phyloP scores from a whole-genome alignment of 2,329 filamentous ascomycete species.

The Colletotrichum acutatum region DNA sequence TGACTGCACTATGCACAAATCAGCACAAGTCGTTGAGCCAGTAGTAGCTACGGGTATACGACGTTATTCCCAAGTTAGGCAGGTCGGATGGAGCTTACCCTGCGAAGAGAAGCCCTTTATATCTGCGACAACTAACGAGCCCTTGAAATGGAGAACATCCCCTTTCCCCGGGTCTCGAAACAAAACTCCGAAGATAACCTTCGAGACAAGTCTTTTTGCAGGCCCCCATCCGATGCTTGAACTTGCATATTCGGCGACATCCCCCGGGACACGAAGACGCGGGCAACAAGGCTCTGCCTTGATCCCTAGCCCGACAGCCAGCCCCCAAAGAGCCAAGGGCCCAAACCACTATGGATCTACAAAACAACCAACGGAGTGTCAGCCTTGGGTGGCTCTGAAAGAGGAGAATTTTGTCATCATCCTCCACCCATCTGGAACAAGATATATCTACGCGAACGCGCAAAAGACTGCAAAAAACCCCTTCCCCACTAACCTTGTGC shows the following conservation, averaged over 20 bases:
- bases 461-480: neutral
- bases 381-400: constrained; percentile 9
- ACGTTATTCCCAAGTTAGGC: constrained; percentile 19
- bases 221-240: constrained; percentile 16
- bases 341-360: constrained; percentile 1
- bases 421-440: constrained; percentile 27
- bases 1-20: neutral
- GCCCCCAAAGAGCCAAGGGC: neutral
- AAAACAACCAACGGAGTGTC: constrained; percentile 2
- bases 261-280: neutral
- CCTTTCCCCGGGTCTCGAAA: constrained; percentile 10
- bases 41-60: neutral
- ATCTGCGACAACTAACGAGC: constrained; percentile 28
- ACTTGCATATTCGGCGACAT: constrained; percentile 19
- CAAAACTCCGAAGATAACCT: constrained; percentile 33
- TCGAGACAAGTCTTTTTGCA: constrained; percentile 11
- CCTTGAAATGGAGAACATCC: neutral
- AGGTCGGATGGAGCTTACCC: neutral
- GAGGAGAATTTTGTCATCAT: constrained; percentile 2
- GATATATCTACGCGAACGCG: constrained; percentile 26
- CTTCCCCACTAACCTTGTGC: constrained; percentile 21
- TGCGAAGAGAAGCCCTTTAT: neutral
- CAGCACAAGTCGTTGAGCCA: neutral
- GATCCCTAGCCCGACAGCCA: neutral
- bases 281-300: neutral